Conservation (phyloP, 2,329 filamentous ascomycete genomes). For the Chaetothyriales sp. region DNA sequence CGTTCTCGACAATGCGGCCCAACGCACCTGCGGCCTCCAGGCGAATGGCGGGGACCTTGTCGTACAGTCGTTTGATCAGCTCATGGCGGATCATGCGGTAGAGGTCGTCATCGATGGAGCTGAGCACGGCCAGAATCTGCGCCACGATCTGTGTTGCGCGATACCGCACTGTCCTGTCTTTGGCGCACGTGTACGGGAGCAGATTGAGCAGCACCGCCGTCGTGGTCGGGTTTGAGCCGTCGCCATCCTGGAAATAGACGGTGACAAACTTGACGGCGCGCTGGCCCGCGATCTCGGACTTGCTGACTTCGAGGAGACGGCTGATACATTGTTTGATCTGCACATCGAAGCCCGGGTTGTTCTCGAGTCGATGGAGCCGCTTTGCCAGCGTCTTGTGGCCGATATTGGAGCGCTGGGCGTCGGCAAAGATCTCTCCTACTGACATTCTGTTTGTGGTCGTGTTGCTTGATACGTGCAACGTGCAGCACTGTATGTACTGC, state of each 20-base stretch:
- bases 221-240: slow-evolving; percentile 62
- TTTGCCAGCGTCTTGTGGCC: slow-evolving; percentile 82
- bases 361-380: slow-evolving; percentile 71
- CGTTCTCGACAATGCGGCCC: slow-evolving; percentile 66
- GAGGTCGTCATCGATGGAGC: slow-evolving; percentile 80
- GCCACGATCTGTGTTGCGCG: slow-evolving; percentile 78
- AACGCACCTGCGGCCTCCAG: slow-evolving; percentile 84
- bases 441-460: slow-evolving; percentile 7
- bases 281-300: slow-evolving; percentile 78
- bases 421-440: slow-evolving; percentile 38
- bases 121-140: slow-evolving; percentile 81
- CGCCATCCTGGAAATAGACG: slow-evolving; percentile 76
- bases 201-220: slow-evolving; percentile 49
- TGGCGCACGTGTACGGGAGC: slow-evolving; percentile 62
- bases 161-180: slow-evolving; percentile 87
- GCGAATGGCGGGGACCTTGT: slow-evolving; percentile 86
- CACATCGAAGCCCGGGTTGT: slow-evolving; percentile 57
- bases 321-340: slow-evolving; percentile 74
- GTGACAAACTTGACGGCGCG: slow-evolving; percentile 72
- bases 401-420: slow-evolving; percentile 78
- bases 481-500: not conserved
- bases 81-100: slow-evolving; percentile 69
- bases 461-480: not conserved
- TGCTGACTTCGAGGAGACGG: slow-evolving; percentile 73
- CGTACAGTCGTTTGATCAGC: slow-evolving; percentile 69